These are phyloP conservation scores for Theobroma grandiflorum DNA, from an alignment of 441 rosid species.

Conservation along the genomic window DNA sequence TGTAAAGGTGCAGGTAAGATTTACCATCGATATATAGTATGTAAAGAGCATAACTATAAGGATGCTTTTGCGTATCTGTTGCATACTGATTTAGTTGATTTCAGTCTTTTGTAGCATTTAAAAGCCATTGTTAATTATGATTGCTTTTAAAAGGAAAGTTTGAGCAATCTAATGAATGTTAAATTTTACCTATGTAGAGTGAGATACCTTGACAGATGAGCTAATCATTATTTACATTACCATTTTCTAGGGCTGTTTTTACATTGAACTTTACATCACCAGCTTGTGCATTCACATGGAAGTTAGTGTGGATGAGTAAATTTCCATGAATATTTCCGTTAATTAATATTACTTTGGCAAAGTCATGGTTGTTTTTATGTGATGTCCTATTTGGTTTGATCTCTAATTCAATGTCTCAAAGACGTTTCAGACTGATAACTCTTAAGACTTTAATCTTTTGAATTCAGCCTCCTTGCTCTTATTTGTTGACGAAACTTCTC, in stretches of 20 bases:
- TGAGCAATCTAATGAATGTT: neutral
- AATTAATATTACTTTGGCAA: neutral
- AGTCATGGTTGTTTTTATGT: neutral
- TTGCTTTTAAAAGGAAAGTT: neutral
- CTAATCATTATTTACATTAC: neutral
- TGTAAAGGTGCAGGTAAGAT: conserved; percentile 88
- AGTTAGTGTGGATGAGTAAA: neutral
- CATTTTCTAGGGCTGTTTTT: neutral
- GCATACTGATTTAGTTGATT: neutral
- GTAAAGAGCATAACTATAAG: neutral
- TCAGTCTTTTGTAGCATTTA: neutral
- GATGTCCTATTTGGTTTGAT: neutral
- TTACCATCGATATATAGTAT: conserved; percentile 5
- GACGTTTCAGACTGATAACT: neutral
- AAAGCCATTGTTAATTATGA: neutral
- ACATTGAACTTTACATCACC: neutral
- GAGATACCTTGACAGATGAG: neutral
- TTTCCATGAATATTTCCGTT: neutral
- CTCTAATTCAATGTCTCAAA: neutral
- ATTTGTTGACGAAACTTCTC: neutral
- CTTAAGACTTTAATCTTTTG: conserved; percentile 5
- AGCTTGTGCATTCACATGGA: conserved; percentile 8
- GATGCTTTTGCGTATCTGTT: neutral
- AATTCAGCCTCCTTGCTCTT: neutral
- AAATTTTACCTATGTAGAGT: neutral